Percentiles rank a stretch among this genome's conserved stretches.
Conservation (phyloP, 768 basidiomycete species). For the Boletus sp. region DNA sequence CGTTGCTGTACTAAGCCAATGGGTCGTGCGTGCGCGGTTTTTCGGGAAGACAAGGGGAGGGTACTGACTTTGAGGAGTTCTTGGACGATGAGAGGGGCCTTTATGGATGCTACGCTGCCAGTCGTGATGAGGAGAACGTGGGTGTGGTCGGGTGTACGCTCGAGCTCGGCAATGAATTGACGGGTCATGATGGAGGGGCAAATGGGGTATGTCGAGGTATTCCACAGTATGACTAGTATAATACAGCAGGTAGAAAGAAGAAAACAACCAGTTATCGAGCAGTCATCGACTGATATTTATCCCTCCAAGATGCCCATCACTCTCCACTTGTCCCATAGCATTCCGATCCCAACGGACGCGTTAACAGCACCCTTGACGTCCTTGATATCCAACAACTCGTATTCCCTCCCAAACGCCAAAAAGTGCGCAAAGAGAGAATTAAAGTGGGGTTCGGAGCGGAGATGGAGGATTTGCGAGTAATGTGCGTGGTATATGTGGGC, state of each 20-base stretch:
- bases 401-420: slow-evolving; percentile 91
- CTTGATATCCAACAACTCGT: slow-evolving; percentile 84
- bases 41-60: background rate
- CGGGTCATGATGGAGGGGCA: slow-evolving; percentile 1
- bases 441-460: slow-evolving; percentile 92
- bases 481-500: slow-evolving; percentile 97
- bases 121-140: slow-evolving; percentile 85
- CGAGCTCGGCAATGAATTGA: slow-evolving; percentile 28
- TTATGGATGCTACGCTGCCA: slow-evolving; percentile 95
- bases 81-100: slow-evolving; percentile 82
- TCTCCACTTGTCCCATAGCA: slow-evolving; percentile 87
- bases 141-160: slow-evolving; percentile 22
- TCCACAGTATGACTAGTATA: slow-evolving; percentile 4
- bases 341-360: slow-evolving; percentile 64
- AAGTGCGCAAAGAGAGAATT: slow-evolving; percentile 98
- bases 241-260: slow-evolving; percentile 12
- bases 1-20: slow-evolving; percentile 58
- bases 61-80: slow-evolving; percentile 64
- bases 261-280: background rate
- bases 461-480: slow-evolving; percentile 85
- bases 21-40: background rate
- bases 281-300: slow-evolving; percentile 1
- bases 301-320: slow-evolving; percentile 74
- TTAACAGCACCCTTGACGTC: slow-evolving; percentile 74
- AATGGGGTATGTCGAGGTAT: background rate